phyloP scores from a whole-genome alignment of 164 flowering plant species.

The Euptelea pleiosperma region DNA sequence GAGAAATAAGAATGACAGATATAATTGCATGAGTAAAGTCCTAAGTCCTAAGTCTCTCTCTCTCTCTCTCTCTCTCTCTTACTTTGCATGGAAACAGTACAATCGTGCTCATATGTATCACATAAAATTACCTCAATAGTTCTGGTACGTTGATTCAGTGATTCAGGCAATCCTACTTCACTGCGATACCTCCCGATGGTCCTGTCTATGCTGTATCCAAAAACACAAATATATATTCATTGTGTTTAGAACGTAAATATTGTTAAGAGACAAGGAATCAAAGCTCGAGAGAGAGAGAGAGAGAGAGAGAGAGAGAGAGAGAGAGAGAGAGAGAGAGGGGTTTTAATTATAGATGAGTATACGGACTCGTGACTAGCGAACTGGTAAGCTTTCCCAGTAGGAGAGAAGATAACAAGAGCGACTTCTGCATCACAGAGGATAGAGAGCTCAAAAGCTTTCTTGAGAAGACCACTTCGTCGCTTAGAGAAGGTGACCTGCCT shows the following conservation, averaged over 20 bases:
- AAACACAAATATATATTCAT: too few relatives aligned
- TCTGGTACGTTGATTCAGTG: slow-evolving; percentile 21
- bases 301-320: background rate
- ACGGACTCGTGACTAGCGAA: slow-evolving; percentile 47
- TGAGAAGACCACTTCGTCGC: slow-evolving; percentile 52
- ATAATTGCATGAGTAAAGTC: too few relatives aligned
- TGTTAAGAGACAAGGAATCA: too few relatives aligned
- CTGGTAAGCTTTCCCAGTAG: slow-evolving; percentile 41
- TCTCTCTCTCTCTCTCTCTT: too few relatives aligned
- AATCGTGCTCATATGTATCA: too few relatives aligned
- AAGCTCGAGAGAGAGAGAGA: background rate
- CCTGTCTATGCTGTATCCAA: slow-evolving; percentile 49
- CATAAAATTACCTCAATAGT: slow-evolving; percentile 40
- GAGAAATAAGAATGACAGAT: too few relatives aligned
- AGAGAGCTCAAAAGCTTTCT: slow-evolving; percentile 58
- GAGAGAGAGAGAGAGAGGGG: background rate
- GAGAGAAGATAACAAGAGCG: slow-evolving; percentile 46
- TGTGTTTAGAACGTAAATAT: too few relatives aligned
- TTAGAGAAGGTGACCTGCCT: slow-evolving; percentile 61
- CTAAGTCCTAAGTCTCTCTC: too few relatives aligned
- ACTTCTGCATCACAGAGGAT: slow-evolving; percentile 58
- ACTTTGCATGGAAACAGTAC: too few relatives aligned
- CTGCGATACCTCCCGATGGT: slow-evolving; percentile 35
- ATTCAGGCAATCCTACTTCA: slow-evolving; percentile 32
- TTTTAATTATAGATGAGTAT: background rate